Conservation (phyloP, 2,329 filamentous ascomycete species). For the Diaporthe citri region DNA sequence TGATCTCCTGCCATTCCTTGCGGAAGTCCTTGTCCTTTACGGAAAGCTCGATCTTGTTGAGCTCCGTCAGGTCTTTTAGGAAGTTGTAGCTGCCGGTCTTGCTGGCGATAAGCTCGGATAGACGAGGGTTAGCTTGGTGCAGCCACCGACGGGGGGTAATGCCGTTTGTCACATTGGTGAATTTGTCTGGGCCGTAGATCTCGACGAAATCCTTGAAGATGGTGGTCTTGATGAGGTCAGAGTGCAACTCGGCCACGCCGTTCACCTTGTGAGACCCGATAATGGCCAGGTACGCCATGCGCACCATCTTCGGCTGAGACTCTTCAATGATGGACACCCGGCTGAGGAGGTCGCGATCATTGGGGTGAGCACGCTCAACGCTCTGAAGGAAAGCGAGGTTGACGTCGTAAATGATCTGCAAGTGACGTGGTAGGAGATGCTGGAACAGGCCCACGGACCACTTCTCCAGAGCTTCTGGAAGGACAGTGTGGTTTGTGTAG, state of each 20-base stretch:
- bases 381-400: slow-evolving; percentile 92
- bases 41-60: slow-evolving; percentile 88
- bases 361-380: slow-evolving; percentile 91
- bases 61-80: slow-evolving; percentile 88
- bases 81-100: slow-evolving; percentile 88
- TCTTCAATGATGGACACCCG: slow-evolving; percentile 99
- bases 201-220: slow-evolving; percentile 99
- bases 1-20: slow-evolving; percentile 96
- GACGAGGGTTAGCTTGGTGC: slow-evolving; percentile 93
- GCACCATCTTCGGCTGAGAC: slow-evolving; percentile 95
- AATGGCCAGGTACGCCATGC: slow-evolving; percentile 95
- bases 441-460: slow-evolving; percentile 96
- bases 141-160: slow-evolving; percentile 97
- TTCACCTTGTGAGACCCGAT: slow-evolving; percentile 99
- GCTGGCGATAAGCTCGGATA: slow-evolving; percentile 91
- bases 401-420: slow-evolving; percentile 99
- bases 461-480: slow-evolving; percentile 97
- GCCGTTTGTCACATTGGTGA: slow-evolving; percentile 98
- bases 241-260: slow-evolving; percentile 96
- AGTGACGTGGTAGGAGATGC: slow-evolving; percentile 90
- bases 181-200: slow-evolving; percentile 96
- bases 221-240: slow-evolving; percentile 97
- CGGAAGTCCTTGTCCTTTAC: slow-evolving; percentile 91
- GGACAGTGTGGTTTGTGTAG: slow-evolving; percentile 98
- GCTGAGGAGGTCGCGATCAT: slow-evolving; percentile 85